Evolutionary conservation across 31 red algal genomes (phyloP).

Genomic region (Odonthalia washingtoniensis): DNA sequence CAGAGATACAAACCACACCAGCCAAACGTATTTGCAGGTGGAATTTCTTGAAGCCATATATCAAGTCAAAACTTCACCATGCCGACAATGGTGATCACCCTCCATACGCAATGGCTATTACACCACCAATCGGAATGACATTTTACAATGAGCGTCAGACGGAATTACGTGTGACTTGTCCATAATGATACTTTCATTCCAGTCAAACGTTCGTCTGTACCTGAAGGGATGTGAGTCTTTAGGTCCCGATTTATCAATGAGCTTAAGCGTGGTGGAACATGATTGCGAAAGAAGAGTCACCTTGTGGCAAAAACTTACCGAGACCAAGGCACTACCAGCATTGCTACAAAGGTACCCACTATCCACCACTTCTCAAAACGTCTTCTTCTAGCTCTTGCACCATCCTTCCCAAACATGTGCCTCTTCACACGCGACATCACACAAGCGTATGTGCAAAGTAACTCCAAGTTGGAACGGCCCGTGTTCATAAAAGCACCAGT

Average conservation of each 20-base stretch:
- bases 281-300: constrained; percentile 19
- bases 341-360: constrained; percentile 32
- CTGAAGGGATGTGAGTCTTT: constrained; percentile 16
- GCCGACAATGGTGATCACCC: not conserved
- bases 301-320: constrained; percentile 54
- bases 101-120: not conserved
- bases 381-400: constrained; percentile 21
- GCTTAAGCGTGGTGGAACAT: not conserved
- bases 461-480: constrained; percentile 6
- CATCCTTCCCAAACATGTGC: not conserved
- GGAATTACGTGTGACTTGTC: constrained; percentile 24
- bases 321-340: not conserved
- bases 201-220: not conserved
- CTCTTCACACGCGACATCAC: constrained; percentile 27
- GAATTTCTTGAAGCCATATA: not conserved
- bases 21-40: not conserved
- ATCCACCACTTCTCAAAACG: constrained; percentile 24
- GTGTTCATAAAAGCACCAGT: constrained; percentile 22
- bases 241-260: constrained; percentile 12
- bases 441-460: constrained; percentile 46
- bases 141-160: not conserved
- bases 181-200: constrained; percentile 45
- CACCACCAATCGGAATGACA: not conserved
- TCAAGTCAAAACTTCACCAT: not conserved
- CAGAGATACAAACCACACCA: not conserved